Evolutionary conservation across 1,139 yeast genomes (phyloP).

Genomic region (Candida labiduridarum): DNA sequence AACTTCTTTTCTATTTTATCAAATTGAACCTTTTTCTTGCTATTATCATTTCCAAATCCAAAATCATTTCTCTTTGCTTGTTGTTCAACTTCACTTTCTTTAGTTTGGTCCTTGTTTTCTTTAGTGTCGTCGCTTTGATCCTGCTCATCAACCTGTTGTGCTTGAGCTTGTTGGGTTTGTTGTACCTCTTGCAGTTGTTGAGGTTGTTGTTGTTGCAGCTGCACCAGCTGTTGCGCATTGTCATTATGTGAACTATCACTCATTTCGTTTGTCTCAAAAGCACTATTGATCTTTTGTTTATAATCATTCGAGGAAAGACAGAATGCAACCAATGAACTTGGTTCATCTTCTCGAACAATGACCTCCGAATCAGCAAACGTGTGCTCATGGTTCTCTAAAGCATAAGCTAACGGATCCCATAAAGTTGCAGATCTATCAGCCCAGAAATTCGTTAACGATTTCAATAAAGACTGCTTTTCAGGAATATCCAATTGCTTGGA

Average conservation of each 20-base stretch:
- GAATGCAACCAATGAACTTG: constrained; percentile 91
- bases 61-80: neutral
- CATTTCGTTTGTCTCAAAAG: constrained; percentile 31
- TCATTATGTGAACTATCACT: constrained; percentile 8
- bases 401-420: constrained; percentile 92
- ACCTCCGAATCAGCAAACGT: constrained; percentile 93
- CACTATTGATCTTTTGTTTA: constrained; percentile 56
- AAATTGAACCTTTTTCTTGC: constrained; percentile 41
- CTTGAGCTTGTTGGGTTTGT: constrained; percentile 12
- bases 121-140: neutral
- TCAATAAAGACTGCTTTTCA: constrained; percentile 77
- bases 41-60: constrained; percentile 20
- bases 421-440: constrained; percentile 95
- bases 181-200: constrained; percentile 15
- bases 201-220: constrained; percentile 8
- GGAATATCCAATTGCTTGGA: constrained; percentile 26
- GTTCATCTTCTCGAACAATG: constrained; percentile 94
- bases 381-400: constrained; percentile 80
- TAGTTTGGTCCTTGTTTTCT: constrained; percentile 8
- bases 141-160: constrained; percentile 7
- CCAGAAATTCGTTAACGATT: constrained; percentile 90
- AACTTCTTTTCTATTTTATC: constrained; percentile 48
- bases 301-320: constrained; percentile 87
- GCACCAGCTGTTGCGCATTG: neutral
- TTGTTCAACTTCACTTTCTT: neutral